Evolutionary conservation across 2,329 filamentous ascomycete genomes (phyloP), one percentile per base, ranked within the genome.

Genomic region (Davidsoniella eucalypti): DNA sequence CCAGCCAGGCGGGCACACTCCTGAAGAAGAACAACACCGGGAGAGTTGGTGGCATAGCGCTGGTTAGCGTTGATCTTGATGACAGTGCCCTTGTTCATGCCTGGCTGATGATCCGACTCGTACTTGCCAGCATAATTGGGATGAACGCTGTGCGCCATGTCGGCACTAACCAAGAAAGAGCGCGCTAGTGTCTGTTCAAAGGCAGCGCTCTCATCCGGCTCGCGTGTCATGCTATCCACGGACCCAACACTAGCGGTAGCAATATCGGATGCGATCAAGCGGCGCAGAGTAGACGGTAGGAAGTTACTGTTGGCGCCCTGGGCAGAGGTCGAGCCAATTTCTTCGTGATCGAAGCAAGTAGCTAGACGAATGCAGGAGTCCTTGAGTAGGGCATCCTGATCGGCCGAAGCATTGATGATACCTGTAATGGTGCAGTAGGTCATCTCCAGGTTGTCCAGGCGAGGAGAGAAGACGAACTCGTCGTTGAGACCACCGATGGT

Each of bases 31-130:
- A 94, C 90, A 57, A 96, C 94, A 36, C 92, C 92, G 1, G 92
- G 92, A 0, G 87, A 86, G 69, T 95, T 96, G 50, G 92, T 98
- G 26, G 90, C 87, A 67, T 98, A 98, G 55, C 88, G 82, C 58
- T 92, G 87, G 65, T 96, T 98, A 55, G 92, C 92, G 63, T 98
- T 98, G 71, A 98, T 76, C 69, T 98, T 98, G 71, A 98, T 87
- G 43, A 96, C 90, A 3, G 86, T 86, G 47, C 92, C 92, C 64
- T 87, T 85, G 73, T 98, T 98, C 76, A 98, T 93, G 65, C 88
- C 82, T 4, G 92, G 92, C 56, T 85, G 78, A 67, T 98, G 92
- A 58, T 86, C 84, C 36, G 78, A 67, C 68, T 98, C 92, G 67
- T 96, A 94, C 67, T 96, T 96, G 58, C 69, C 78, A 4, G 80